Evolutionary conservation across 371 early-diverging fungal species (phyloP).

Genomic region (Actinomucor elegans): DNA sequence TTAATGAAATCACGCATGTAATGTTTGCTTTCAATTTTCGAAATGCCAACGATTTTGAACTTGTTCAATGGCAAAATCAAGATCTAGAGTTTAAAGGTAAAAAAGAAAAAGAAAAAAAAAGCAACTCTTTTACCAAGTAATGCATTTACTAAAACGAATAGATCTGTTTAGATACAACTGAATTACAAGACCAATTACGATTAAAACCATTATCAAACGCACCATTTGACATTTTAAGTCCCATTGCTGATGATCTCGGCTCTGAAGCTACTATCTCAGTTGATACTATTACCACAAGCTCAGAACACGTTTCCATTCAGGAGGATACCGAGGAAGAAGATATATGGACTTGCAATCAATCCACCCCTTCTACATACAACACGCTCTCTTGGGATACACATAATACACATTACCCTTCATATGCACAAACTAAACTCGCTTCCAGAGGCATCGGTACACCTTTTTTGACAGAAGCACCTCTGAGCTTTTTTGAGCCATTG

Average conservation of each 20-base stretch:
- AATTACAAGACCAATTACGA: not conserved
- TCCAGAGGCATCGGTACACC: slow-evolving; percentile 26
- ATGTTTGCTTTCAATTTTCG: too few relatives aligned
- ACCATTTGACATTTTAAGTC: slow-evolving; percentile 9
- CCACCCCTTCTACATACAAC: not conserved
- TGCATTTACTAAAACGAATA: not conserved
- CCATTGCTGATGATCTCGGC: not conserved
- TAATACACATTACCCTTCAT: slow-evolving; percentile 4
- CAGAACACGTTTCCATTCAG: not conserved
- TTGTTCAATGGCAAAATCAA: not conserved
- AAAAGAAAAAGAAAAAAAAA: not conserved
- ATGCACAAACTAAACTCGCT: slow-evolving; percentile 9
- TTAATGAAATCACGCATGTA: too few relatives aligned
- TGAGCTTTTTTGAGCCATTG: slow-evolving; percentile 28
- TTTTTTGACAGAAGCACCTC: slow-evolving; percentile 44
- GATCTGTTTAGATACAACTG: not conserved
- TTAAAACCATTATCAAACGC: slow-evolving; percentile 3
- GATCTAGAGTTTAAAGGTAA: too few relatives aligned
- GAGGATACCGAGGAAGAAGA: slow-evolving; percentile 10
- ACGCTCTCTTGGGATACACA: slow-evolving; percentile 24
- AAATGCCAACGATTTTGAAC: too few relatives aligned
- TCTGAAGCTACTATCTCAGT: not conserved
- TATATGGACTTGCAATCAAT: slow-evolving; percentile 1
- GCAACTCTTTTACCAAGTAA: not conserved
- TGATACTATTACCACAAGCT: not conserved